These are phyloP conservation scores for Polygonum aviculare DNA, from an alignment of 148 eudicot genomes.

Conservation along the genomic window DNA sequence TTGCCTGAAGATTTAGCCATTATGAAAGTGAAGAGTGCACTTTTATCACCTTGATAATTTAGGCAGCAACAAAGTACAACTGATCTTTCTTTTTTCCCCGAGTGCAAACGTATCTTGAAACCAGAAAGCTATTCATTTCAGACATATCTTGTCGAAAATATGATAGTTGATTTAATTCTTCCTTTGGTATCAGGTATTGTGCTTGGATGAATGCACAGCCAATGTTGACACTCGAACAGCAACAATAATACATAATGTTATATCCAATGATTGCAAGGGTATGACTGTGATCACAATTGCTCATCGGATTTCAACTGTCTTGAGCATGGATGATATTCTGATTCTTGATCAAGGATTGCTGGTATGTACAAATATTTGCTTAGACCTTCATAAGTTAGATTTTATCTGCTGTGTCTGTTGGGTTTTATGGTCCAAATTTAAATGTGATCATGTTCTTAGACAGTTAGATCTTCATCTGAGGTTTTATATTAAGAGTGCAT, in stretches of 20 bases:
- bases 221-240: slow-evolving; percentile 82
- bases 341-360: slow-evolving; percentile 84
- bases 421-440: not conserved
- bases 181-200: slow-evolving; percentile 51
- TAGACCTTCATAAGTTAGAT: not conserved
- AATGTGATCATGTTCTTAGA: not conserved
- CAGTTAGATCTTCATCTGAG: no score
- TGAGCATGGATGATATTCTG: slow-evolving; percentile 71
- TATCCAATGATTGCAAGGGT: slow-evolving; percentile 74
- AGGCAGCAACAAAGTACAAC: not conserved
- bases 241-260: slow-evolving; percentile 58
- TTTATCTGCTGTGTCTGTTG: not conserved
- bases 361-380: slow-evolving; percentile 31
- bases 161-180: not conserved
- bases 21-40: not conserved
- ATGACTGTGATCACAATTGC: slow-evolving; percentile 86
- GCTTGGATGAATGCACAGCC: slow-evolving; percentile 98
- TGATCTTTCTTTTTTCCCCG: not conserved
- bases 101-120: not conserved
- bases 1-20: not conserved
- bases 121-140: not conserved
- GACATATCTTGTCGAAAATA: not conserved
- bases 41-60: not conserved
- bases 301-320: slow-evolving; percentile 85
- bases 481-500: no score